Evolutionary conservation across 192 early-diverging fungal genomes (phyloP).

Genomic region (Dispira simplex): DNA sequence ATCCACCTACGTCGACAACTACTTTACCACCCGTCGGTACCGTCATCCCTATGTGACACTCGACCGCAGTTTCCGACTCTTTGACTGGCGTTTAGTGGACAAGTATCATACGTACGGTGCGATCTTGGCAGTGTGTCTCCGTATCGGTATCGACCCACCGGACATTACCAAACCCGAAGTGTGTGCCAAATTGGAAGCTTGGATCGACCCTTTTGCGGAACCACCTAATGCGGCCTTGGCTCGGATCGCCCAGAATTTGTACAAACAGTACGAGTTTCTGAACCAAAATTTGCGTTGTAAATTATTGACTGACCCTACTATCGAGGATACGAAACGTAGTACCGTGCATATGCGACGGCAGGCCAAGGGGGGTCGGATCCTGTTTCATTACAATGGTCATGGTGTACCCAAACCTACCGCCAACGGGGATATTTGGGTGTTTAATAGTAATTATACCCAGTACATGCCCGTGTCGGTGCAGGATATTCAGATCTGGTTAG

Average conservation of each 20-base stretch:
- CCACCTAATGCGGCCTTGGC: slow-evolving; percentile 68
- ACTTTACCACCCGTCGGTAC: slow-evolving; percentile 8
- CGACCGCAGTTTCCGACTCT: slow-evolving; percentile 19
- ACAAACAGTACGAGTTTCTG: slow-evolving; percentile 84
- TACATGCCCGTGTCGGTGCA: slow-evolving; percentile 90
- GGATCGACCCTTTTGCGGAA: slow-evolving; percentile 80
- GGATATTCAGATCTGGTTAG: slow-evolving; percentile 89
- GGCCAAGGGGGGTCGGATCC: slow-evolving; percentile 84
- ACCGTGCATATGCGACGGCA: slow-evolving; percentile 63
- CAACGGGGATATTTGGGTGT: slow-evolving; percentile 97
- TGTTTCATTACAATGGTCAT: slow-evolving; percentile 98
- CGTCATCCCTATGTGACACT: slow-evolving; percentile 8
- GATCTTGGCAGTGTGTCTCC: slow-evolving; percentile 79
- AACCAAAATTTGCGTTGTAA: slow-evolving; percentile 73
- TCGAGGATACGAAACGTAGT: slow-evolving; percentile 87
- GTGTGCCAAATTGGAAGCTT: slow-evolving; percentile 83
- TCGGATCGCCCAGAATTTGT: slow-evolving; percentile 78
- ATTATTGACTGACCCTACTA: slow-evolving; percentile 73
- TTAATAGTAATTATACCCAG: slow-evolving; percentile 95
- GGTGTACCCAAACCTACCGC: slow-evolving; percentile 90
- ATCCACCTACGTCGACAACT: slow-evolving; percentile 11
- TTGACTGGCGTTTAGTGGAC: slow-evolving; percentile 51
- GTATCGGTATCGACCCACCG: slow-evolving; percentile 91
- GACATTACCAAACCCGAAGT: slow-evolving; percentile 78
- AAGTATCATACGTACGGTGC: slow-evolving; percentile 74